Percentiles rank a stretch among this genome's conserved stretches.
Evolutionary conservation across 257 asterid species (phyloP).

Genomic region (Asclepias syriaca): DNA sequence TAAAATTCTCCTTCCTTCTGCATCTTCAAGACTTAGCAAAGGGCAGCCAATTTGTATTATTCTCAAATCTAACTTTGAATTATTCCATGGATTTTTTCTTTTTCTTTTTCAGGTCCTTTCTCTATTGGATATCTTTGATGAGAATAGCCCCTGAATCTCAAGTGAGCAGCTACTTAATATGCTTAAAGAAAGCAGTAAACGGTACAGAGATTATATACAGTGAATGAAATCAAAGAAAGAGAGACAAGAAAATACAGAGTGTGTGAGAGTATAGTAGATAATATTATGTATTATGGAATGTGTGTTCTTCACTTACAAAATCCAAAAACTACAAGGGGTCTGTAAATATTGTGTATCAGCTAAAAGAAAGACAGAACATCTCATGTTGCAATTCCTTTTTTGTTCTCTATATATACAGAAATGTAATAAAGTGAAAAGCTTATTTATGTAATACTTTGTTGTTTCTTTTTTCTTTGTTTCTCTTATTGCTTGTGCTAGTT

Average conservation of each 20-base stretch:
- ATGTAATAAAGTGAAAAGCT: neutral
- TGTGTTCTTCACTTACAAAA: slow-evolving; percentile 1
- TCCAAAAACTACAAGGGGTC: neutral
- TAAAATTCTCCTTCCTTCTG: slow-evolving; percentile 10
- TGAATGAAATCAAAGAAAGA: neutral
- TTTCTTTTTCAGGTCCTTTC: slow-evolving; percentile 60
- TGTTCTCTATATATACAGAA: neutral
- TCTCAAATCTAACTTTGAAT: neutral
- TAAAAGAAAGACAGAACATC: neutral
- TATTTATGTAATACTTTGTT: neutral
- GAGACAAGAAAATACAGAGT: neutral
- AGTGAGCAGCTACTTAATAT: neutral
- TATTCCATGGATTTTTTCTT: neutral
- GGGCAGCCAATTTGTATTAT: neutral
- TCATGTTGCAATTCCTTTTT: neutral
- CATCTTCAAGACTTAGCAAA: too few relatives aligned
- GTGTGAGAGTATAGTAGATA: neutral
- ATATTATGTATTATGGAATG: neutral
- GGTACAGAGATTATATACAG: neutral
- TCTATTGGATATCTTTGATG: slow-evolving; percentile 82
- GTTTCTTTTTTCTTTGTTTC: too few relatives aligned
- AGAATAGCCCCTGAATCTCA: slow-evolving; percentile 25
- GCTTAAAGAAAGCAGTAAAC: neutral
- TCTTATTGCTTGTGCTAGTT: neutral
- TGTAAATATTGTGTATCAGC: slow-evolving; percentile 4